Conservation (phyloP, 2,329 filamentous ascomycete genomes). For the Aspergillus ochraceus region DNA sequence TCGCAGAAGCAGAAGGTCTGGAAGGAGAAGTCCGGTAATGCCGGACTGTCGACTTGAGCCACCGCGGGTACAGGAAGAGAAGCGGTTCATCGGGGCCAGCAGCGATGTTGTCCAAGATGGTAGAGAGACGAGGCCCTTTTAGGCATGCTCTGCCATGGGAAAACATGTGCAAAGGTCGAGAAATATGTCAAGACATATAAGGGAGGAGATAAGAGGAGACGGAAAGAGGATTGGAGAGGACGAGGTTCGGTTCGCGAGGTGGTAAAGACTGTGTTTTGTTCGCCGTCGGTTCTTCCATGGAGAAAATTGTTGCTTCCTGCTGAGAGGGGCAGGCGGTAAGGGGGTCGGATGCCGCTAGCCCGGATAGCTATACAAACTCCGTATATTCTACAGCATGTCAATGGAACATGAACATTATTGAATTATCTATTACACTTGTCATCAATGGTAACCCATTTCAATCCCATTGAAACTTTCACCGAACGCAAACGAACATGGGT, state of each 20-base stretch:
- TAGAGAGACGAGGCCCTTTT: constrained; percentile 38
- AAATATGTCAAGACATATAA: constrained; percentile 20
- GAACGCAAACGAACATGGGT: neutral
- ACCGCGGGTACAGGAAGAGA: constrained; percentile 48
- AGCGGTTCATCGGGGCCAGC: constrained; percentile 44
- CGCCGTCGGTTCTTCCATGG: neutral
- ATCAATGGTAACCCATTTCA: neutral
- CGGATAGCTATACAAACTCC: no score
- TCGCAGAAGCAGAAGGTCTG: constrained; percentile 7
- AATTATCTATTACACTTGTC: neutral
- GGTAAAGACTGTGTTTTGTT: neutral
- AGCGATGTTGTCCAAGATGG: constrained; percentile 37
- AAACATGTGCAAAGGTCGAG: constrained; percentile 38
- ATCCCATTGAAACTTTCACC: neutral
- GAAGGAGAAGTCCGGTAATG: constrained; percentile 22
- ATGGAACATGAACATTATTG: neutral
- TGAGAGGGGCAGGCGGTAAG: neutral
- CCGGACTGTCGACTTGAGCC: constrained; percentile 32
- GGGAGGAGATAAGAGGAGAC: neutral
- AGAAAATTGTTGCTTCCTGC: neutral
- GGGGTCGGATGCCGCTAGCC: no score
- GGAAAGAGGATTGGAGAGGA: constrained; percentile 5
- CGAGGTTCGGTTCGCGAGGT: neutral
- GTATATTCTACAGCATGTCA: no score
- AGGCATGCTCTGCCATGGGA: constrained; percentile 43